Evolutionary conservation across 192 early-diverging fungal species (phyloP), one percentile per base, ranked within the genome.

Genomic region (Thamnidium elegans): DNA sequence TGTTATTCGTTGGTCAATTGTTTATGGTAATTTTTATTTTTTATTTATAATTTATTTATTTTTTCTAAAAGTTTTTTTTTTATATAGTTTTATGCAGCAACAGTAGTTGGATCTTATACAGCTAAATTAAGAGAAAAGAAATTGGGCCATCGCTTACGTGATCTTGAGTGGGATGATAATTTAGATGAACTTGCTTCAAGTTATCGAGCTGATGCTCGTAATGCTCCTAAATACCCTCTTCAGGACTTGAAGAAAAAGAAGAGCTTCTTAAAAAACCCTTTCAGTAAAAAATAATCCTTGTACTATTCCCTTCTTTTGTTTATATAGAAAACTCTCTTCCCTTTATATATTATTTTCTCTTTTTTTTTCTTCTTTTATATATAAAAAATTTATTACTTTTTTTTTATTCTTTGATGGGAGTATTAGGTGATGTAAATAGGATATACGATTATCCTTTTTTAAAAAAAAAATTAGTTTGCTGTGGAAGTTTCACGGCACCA

Each of bases 131-230:
- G 70, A 32, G 70, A 72, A 50, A 59, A 65, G 20, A 62, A 56
- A 39, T 47, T 72, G 20, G 70, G 70, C 10, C 70, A 72, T 51
- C 70, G 70, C 50, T 45, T 72, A 48, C 59, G 70, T 19, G 70
- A 72, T 58, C 31, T 50, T 2, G 70, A 72, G 42, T 72, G 70
- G 70, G 70, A 72, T 43, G 61, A 63, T 15, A 67, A 55, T 30
- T 26, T 72, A 9, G 61, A 51, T 30, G 65, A 72, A 10, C 42
- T 72, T 42, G 47, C 65, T 0, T 45, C 59, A 0, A 30, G 59
- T 46, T 72, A 72, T 50, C 51, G 65, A 15, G 60, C 50, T 7
- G 70, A 72, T 63, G 54, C 59, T 1, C 20, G 26, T 14, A 55
- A 45, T 56, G 70, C 70, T 20, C 70, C 70, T n/a, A 61, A 62